These are phyloP conservation scores for Porogramme epimiltina DNA, from an alignment of 1,284 basidiomycete species.

Conservation along the genomic window DNA sequence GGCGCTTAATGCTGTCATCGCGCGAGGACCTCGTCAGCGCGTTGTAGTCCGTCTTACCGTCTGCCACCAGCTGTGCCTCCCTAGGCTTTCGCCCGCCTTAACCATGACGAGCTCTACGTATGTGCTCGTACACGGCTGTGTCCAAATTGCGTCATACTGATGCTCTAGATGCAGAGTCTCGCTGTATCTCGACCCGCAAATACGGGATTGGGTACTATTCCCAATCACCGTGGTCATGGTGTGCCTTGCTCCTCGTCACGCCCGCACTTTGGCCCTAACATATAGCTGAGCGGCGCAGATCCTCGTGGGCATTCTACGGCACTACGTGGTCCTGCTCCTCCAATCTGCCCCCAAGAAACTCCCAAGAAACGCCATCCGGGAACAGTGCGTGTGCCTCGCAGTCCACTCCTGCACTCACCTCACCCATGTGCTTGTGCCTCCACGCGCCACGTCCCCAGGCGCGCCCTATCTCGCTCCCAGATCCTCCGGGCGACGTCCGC, in stretches of 20 bases:
- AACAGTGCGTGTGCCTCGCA: constrained; percentile 73
- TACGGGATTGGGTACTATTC: constrained; percentile 93
- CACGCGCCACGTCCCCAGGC: constrained; percentile 49
- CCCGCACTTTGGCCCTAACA: not conserved
- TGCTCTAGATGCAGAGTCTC: constrained; percentile 50
- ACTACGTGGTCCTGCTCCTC: constrained; percentile 90
- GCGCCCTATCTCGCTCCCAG: constrained; percentile 81
- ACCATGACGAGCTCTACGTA: constrained; percentile 34
- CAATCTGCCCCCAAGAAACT: constrained; percentile 86
- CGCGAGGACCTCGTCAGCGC: too few relatives aligned
- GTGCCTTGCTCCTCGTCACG: constrained; percentile 27
- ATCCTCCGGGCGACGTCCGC: constrained; percentile 80
- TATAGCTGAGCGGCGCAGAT: constrained; percentile 55
- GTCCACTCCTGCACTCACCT: constrained; percentile 2
- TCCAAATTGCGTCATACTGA: not conserved
- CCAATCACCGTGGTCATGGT: constrained; percentile 99
- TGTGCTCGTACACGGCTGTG: constrained; percentile 12
- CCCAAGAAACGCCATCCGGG: constrained; percentile 78
- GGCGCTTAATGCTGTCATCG: too few relatives aligned
- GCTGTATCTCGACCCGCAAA: constrained; percentile 90
- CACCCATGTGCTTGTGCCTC: constrained; percentile 4
- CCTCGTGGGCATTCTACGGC: constrained; percentile 90
- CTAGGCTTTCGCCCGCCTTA: constrained; percentile 4
- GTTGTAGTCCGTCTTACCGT: not conserved
- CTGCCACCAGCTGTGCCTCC: constrained; percentile 8